A percentile compares a stretch with the other conserved stretches of the same genome.
These are phyloP conservation scores for Phycomyces nitens DNA, from an alignment of 192 early-diverging fungal species.

Conservation along the genomic window DNA sequence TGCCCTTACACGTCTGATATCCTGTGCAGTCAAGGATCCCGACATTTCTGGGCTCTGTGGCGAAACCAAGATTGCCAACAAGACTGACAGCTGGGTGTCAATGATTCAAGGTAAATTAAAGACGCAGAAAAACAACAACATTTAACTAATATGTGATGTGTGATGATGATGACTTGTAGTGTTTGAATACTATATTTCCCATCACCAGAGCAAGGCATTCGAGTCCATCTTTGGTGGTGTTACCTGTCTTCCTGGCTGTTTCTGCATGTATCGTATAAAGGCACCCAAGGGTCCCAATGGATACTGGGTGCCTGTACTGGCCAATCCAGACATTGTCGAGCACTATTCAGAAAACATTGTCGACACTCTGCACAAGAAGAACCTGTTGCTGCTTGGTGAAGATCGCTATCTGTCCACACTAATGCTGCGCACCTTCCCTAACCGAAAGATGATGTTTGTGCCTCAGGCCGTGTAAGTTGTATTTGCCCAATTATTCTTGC, in stretches of 20 bases:
- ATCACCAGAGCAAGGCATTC: constrained; percentile 75
- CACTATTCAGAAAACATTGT: constrained; percentile 79
- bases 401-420: constrained; percentile 95
- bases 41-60: constrained; percentile 92
- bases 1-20: constrained; percentile 70
- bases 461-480: constrained; percentile 72
- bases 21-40: constrained; percentile 80
- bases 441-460: constrained; percentile 93
- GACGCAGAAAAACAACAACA: too few relatives aligned
- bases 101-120: constrained; percentile 68
- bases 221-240: constrained; percentile 81
- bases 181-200: constrained; percentile 85
- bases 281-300: constrained; percentile 72
- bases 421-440: constrained; percentile 90
- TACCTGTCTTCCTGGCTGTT: constrained; percentile 75
- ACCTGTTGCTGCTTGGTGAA: constrained; percentile 88
- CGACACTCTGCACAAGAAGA: constrained; percentile 89
- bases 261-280: constrained; percentile 82
- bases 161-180: too few relatives aligned
- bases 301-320: constrained; percentile 74
- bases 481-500: not conserved
- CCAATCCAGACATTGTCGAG: constrained; percentile 80
- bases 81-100: constrained; percentile 79
- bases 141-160: too few relatives aligned
- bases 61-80: constrained; percentile 95